These are phyloP conservation scores for Cadophora sp. DNA, from an alignment of 2,329 filamentous ascomycete species.

Conservation along the genomic window DNA sequence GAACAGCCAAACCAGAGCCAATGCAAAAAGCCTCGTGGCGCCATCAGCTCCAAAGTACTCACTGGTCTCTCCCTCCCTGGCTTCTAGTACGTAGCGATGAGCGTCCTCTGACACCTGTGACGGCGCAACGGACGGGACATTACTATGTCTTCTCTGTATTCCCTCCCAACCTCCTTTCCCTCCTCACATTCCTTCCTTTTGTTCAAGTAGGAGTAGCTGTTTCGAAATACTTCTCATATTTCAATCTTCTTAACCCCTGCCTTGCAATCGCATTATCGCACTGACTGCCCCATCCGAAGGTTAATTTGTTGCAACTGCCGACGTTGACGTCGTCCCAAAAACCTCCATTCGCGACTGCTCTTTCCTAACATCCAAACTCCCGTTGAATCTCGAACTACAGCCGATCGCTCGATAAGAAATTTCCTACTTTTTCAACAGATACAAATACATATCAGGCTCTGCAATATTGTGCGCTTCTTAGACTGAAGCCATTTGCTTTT, in stretches of 20 bases:
- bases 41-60: neutral
- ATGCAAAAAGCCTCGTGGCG: conserved; percentile 3
- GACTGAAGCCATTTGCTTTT: neutral
- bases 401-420: neutral
- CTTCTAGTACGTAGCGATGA: conserved; percentile 3
- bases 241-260: neutral
- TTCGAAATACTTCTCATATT: neutral
- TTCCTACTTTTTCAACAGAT: neutral
- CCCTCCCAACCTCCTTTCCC: neutral
- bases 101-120: conserved; percentile 4
- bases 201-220: neutral
- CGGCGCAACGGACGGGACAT: conserved; percentile 1
- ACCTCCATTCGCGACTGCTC: neutral
- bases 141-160: conserved; percentile 5
- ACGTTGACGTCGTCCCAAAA: conserved; percentile 5
- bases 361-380: neutral
- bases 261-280: neutral
- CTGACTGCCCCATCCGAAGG: neutral
- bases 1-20: neutral
- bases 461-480: neutral
- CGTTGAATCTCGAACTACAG: neutral
- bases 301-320: neutral
- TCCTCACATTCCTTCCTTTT: neutral
- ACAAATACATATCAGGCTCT: neutral
- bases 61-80: conserved; percentile 3